Conservation (phyloP, 1,139 yeast genomes). For the Yamadazyma triangularis region DNA sequence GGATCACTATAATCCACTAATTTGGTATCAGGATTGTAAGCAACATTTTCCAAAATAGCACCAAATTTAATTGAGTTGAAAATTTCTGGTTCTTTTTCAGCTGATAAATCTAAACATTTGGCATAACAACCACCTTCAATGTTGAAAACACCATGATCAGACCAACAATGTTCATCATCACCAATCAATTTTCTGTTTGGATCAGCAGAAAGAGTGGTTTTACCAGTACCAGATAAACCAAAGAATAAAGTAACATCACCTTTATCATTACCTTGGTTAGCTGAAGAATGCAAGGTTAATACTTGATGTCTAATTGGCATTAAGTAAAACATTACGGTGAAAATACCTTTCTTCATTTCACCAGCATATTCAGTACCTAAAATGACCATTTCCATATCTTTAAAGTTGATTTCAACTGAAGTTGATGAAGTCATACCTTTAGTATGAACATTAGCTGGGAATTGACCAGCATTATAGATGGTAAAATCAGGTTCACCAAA, state of each 20-base stretch:
- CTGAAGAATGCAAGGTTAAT: conserved; percentile 91
- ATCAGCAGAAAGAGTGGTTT: conserved; percentile 95
- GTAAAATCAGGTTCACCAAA: conserved; percentile 99
- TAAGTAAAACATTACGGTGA: conserved; percentile 97
- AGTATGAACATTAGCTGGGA: conserved; percentile 96
- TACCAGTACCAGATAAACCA: conserved; percentile 97
- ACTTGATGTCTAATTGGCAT: conserved; percentile 95
- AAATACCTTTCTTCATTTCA: conserved; percentile 99
- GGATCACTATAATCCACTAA: conserved; percentile 82
- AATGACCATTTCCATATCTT: conserved; percentile 98
- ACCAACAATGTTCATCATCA: conserved; percentile 99
- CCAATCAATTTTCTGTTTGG: conserved; percentile 93
- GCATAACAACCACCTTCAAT: conserved; percentile 99
- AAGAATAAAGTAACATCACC: conserved; percentile 91
- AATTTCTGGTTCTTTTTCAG: conserved; percentile 96
- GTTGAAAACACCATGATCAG: conserved; percentile 96
- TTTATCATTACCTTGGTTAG: conserved; percentile 77
- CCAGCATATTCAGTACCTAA: conserved; percentile 99
- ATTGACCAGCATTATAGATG: conserved; percentile 97
- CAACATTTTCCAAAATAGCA: conserved; percentile 89
- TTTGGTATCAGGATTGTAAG: conserved; percentile 75
- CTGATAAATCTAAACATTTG: conserved; percentile 86
- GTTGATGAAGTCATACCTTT: conserved; percentile 97
- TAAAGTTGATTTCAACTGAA: conserved; percentile 93
- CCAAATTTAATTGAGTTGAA: conserved; percentile 94